Base-by-base conservation (phyloP, 176 grass and related monocot species). In the Rhynchospora pubera region DNA sequence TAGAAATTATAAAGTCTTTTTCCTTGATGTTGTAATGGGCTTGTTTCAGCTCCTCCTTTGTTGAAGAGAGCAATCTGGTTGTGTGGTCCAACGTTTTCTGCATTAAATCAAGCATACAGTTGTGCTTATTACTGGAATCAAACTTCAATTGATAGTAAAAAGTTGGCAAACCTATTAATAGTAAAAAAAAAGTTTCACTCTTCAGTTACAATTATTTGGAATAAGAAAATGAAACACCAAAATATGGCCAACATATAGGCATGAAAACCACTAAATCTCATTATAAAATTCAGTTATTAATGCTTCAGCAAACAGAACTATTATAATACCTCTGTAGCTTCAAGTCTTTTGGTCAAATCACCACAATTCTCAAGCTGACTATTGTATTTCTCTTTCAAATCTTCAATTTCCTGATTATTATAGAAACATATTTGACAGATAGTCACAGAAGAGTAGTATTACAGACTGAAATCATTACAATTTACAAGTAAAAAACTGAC, bases 1-100 rank as follows among this genome's bases (percentile, higher is more conserved):
- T 87, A 3, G 79, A 90, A 53, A 99, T 99, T 71, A 99, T 90
- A 28, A 89, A 99, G 46, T 99, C 93, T 77, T 91, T 99, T 74
- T 93, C 93, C 44, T 88, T 93, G 21, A 99, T 79, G 89, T 82
- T 84, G 85, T 99, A 99, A 14, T 93, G 83, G 4, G 89, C 91
- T 64, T 93, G 87, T 67, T 99, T 99, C 42, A 99, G 26, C 63
- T 99, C 97, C 79, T 99, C 93, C 83, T 88, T 93, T 44, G 89
- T 89, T 3, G 76, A 84, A 78, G 86, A 89, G 61, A 99, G 87
- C 53, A 93, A 65, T 58, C 87, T 99, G 62, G 89, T 90, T 64
- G 97, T 93, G 73, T 96, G 91, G 8, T 96, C 97, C 80, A 99
- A 72, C 64, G 23, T 77, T 95, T 99, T 96, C 97, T 99, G 82